Evolutionary conservation across 495 filamentous ascomycete species (phyloP).

Genomic region (Immersiella caudata): DNA sequence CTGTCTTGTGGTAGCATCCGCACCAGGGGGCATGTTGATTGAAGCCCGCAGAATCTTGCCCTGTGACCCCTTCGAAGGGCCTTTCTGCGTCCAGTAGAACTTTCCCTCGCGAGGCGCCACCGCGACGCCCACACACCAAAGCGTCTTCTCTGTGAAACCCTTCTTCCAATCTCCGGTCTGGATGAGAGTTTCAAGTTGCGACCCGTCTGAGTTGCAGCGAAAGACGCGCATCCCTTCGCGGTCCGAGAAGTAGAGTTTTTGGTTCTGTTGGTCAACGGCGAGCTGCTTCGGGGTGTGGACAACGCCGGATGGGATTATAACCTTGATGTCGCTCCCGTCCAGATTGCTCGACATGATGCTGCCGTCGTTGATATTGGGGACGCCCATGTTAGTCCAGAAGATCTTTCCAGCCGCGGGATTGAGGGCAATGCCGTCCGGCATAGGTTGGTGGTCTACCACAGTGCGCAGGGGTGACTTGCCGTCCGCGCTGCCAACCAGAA

Average conservation of each 20-base stretch:
- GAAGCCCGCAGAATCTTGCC: constrained; percentile 53
- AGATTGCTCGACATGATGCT: constrained; percentile 48
- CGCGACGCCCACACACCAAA: constrained; percentile 59
- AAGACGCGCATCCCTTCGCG: constrained; percentile 56
- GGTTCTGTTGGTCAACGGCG: constrained; percentile 32
- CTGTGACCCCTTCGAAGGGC: constrained; percentile 47
- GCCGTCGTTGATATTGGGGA: constrained; percentile 44
- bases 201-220: constrained; percentile 51
- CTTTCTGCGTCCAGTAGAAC: constrained; percentile 64
- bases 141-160: constrained; percentile 36
- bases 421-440: constrained; percentile 56
- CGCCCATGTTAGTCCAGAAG: constrained; percentile 57
- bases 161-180: constrained; percentile 37
- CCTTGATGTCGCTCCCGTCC: constrained; percentile 44
- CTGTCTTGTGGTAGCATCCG: constrained; percentile 20
- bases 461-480: constrained; percentile 28
- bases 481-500: constrained; percentile 34
- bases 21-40: constrained; percentile 36
- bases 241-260: constrained; percentile 55
- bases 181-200: constrained; percentile 46
- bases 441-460: constrained; percentile 24
- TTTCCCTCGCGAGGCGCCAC: constrained; percentile 41
- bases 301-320: constrained; percentile 38
- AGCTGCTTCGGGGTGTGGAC: constrained; percentile 61
- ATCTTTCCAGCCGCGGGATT: constrained; percentile 39